A percentile compares a stretch with the other conserved stretches of the same genome.
Conservation (phyloP, 495 filamentous ascomycete species). For the Penicillium mononematosum region DNA sequence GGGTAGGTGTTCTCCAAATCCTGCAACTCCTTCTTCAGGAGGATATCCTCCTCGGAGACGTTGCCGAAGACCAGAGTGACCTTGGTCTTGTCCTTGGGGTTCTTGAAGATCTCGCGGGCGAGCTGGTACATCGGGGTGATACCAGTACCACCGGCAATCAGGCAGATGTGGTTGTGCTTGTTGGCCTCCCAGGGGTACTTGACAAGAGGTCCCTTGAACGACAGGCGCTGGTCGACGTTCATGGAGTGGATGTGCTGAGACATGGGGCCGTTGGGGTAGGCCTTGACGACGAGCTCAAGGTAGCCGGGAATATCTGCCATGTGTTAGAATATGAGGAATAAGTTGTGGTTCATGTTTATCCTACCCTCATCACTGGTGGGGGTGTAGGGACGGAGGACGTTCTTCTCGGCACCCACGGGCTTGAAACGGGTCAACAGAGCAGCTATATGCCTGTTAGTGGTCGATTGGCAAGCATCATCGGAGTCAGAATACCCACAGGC, state of each 20-base stretch:
- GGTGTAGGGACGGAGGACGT: slow-evolving; percentile 87
- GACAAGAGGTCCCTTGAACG: slow-evolving; percentile 91
- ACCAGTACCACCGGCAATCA: slow-evolving; percentile 93
- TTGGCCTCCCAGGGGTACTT: slow-evolving; percentile 92
- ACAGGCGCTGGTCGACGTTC: slow-evolving; percentile 72
- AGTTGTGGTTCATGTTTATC: slow-evolving; percentile 8
- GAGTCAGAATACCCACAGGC: slow-evolving; percentile 54
- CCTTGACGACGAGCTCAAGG: slow-evolving; percentile 88
- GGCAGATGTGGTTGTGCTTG: slow-evolving; percentile 90
- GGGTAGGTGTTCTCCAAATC: slow-evolving; percentile 88
- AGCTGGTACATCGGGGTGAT: slow-evolving; percentile 96
- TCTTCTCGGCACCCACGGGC: slow-evolving; percentile 71
- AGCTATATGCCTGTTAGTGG: slow-evolving; percentile 40
- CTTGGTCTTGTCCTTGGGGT: slow-evolving; percentile 94
- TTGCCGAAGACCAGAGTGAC: slow-evolving; percentile 93
- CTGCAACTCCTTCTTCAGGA: slow-evolving; percentile 79
- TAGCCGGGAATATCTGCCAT: slow-evolving; percentile 64
- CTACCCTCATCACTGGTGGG: slow-evolving; percentile 82
- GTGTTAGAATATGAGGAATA: not conserved
- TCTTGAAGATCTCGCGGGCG: slow-evolving; percentile 80
- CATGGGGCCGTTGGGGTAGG: slow-evolving; percentile 89
- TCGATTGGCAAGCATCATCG: not conserved
- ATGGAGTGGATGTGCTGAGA: slow-evolving; percentile 81
- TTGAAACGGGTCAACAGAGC: slow-evolving; percentile 87
- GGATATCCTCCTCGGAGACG: slow-evolving; percentile 78